These are phyloP conservation scores for Limnanthes douglasii DNA, from an alignment of 345 rosid species.

Conservation along the genomic window DNA sequence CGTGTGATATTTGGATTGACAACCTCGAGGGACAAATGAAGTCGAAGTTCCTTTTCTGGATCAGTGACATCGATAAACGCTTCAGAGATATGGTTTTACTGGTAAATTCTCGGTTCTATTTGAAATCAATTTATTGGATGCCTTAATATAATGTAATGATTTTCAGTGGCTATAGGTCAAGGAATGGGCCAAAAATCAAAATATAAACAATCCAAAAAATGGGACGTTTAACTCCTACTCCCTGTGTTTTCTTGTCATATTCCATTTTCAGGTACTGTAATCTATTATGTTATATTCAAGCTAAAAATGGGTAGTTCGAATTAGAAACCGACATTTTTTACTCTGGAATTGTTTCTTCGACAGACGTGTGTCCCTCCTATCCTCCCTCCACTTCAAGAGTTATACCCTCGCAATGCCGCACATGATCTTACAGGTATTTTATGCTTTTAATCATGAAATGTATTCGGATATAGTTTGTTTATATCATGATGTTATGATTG, in stretches of 20 bases:
- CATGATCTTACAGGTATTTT: constrained; percentile 62
- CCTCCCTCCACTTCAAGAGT: constrained; percentile 60
- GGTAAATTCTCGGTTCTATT: constrained; percentile 25
- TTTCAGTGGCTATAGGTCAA: constrained; percentile 44
- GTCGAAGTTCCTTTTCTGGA: constrained; percentile 72
- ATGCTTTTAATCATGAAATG: too few relatives aligned
- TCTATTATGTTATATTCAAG: not conserved
- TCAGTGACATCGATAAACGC: constrained; percentile 65
- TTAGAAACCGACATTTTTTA: not conserved
- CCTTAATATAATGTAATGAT: not conserved
- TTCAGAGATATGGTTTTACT: constrained; percentile 70
- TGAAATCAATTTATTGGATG: not conserved
- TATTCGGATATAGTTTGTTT: too few relatives aligned
- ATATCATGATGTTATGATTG: constrained; percentile 7
- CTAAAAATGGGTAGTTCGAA: not conserved
- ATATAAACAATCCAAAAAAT: constrained; percentile 50
- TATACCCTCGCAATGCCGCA: constrained; percentile 55
- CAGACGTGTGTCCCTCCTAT: constrained; percentile 90
- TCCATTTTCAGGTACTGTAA: constrained; percentile 74
- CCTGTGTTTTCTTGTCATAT: constrained; percentile 69
- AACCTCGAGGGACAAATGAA: constrained; percentile 63
- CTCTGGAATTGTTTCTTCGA: constrained; percentile 6
- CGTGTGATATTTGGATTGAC: constrained; percentile 80
- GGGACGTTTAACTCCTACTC: constrained; percentile 77
- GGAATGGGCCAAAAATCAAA: constrained; percentile 92